A percentile compares a stretch with the other conserved stretches of the same genome.
These are phyloP conservation scores for Samsoniella hepiali DNA, from an alignment of 2,329 filamentous ascomycete genomes.

Conservation along the genomic window DNA sequence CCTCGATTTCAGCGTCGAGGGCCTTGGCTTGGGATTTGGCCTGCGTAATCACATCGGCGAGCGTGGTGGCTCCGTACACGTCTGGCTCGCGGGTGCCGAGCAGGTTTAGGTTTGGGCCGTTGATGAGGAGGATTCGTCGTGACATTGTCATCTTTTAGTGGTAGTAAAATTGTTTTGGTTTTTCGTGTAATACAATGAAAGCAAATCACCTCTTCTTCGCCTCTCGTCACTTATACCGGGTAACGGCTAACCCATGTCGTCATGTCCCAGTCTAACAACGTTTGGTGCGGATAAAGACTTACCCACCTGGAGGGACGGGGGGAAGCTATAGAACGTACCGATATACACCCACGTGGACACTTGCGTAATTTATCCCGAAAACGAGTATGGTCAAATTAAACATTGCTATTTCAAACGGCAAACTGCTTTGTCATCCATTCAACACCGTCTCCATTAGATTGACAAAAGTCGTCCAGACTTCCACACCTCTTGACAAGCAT, in stretches of 20 bases:
- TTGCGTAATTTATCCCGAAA: no score
- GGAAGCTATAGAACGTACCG: no score
- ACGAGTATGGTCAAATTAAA: background rate
- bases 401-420: background rate
- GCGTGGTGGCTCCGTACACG: constrained; percentile 68
- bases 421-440: background rate
- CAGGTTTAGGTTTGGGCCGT: constrained; percentile 81
- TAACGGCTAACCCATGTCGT: no score
- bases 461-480: background rate
- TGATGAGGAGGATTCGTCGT: constrained; percentile 64
- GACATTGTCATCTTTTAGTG: constrained; percentile 28
- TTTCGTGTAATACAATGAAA: no score
- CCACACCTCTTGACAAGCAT: background rate
- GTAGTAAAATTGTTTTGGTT: no score
- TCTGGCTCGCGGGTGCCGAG: constrained; percentile 71
- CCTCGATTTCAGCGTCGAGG: constrained; percentile 48
- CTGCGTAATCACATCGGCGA: constrained; percentile 55
- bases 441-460: background rate
- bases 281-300: no score
- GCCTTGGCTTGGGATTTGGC: constrained; percentile 47
- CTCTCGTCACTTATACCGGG: no score
- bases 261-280: no score
- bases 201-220: no score
- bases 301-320: no score
- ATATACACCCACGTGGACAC: no score